Base-by-base conservation (phyloP, 352 stramenopile genomes). In the Chrysophaeum taylorii region DNA sequence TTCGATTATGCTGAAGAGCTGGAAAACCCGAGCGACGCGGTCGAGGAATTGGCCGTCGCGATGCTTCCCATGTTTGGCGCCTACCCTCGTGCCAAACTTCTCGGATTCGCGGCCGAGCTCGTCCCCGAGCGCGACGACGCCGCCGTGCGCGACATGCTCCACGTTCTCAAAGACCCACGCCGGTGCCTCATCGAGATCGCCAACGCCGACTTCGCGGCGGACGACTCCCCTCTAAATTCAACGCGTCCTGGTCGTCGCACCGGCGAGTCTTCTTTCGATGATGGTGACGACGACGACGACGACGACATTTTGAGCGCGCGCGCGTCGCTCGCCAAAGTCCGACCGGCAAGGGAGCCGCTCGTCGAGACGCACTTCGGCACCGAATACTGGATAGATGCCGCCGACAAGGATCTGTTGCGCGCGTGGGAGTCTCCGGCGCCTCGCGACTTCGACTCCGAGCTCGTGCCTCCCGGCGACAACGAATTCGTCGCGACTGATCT, bases 401-500 rank as follows among this genome's bases (percentile, higher is more conserved):
- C 45, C 12, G 14, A 27, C 35, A 2, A 31, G 9, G 57, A 66
- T 1, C 18, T 31, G 16, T 66, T 31, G 48, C 25, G 18, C 5
- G 21, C 48, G 48, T 60, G 5, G 33, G 31, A 14, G 41, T 48
- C 41, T 14, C 21, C 41, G 41, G 14, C 41, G 41, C 21, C 41
- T 48, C 41, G 36, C 57, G 33, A 2, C 31, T 4, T 12, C n/a
- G n/a, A n/a, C 7, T 7, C 52, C 27, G 61, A 38, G 14, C 41
- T 74, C 25, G 33, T 12, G 12, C 57, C 77, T 31, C 74, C 74
- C 14, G 48, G 37, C 23, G 5, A 67, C 37, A 78, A 78, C 54
- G 14, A 33, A 1, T 78, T 77, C 38, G 23, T 78, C 14, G 70
- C 67, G 16, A 68, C 43, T 21, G 71, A 74, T 36, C 73, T 76